Percentiles rank a stretch among this genome's conserved stretches.
Evolutionary conservation across 179 eudicot genomes (phyloP).

Genomic region (Monotropa hypopitys): DNA sequence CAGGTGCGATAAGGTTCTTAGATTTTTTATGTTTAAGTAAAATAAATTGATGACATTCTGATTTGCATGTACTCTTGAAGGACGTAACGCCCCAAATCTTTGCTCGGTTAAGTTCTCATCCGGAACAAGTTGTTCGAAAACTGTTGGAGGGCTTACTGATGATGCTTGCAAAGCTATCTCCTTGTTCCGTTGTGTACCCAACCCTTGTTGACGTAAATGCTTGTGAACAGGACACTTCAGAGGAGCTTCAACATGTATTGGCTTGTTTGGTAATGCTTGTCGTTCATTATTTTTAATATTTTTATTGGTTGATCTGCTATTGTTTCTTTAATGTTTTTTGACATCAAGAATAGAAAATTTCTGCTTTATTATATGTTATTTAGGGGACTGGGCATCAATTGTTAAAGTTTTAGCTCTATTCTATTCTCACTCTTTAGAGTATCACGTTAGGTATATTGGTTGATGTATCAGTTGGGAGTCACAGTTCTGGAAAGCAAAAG

Average conservation of each 20-base stretch:
- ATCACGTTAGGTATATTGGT: not conserved
- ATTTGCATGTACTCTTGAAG: conserved; percentile 36
- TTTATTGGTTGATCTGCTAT: not conserved
- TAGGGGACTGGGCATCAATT: not conserved
- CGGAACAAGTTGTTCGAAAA: conserved; percentile 67
- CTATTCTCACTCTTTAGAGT: not conserved
- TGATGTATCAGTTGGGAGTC: not conserved
- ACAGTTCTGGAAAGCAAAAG: not conserved
- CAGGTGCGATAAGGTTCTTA: conserved; percentile 45
- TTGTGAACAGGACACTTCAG: conserved; percentile 54
- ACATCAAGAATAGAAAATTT: not conserved
- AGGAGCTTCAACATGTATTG: conserved; percentile 76
- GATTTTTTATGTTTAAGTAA: not conserved
- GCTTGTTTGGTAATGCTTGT: conserved; percentile 64
- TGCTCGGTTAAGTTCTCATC: conserved; percentile 94
- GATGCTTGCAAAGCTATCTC: conserved; percentile 83
- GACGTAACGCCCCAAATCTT: conserved; percentile 87
- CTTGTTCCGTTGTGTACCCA: conserved; percentile 94
- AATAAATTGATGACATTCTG: conserved; percentile 22
- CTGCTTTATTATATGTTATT: not conserved
- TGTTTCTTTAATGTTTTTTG: not conserved
- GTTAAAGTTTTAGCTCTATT: conserved; percentile 3
- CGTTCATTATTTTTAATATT: not conserved
- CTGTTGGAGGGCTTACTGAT: conserved; percentile 72
- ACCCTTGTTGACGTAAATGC: conserved; percentile 84